Base-by-base conservation (phyloP, 2,329 filamentous ascomycete genomes). In the Ophiostoma montium region DNA sequence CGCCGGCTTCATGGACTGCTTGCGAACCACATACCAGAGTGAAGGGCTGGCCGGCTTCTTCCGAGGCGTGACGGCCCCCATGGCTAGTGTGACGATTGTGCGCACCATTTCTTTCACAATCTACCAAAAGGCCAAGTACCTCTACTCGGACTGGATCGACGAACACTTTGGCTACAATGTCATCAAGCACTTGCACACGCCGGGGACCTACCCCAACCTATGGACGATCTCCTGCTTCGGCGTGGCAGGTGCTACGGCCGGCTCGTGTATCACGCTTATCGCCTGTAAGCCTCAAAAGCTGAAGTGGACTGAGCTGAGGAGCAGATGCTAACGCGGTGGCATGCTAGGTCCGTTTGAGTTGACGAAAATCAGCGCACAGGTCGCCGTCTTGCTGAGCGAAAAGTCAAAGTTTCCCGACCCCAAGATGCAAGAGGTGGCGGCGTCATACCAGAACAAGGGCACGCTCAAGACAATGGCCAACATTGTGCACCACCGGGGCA, bases 361-460 rank as follows among this genome's bases (percentile, higher is more conserved):
- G 63, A 89, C 85, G n/a, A 94, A 94, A 64, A 72, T 92, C 52
- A 89, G 84, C 62, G 85, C 86, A 15, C 86, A 94, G 63, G 83
- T 92, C 18, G 88, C 86, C 2, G 83, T 88, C 11, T 69, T 90
- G 52, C 77, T 89, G 68, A 82, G 82, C 16, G 70, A 74, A 51
- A 70, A 74, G 55, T 70, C 71, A 53, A 67, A 70, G 27, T 63
- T 61, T 4, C 23, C 23, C 42, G 62, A 59, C 9, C 64, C 67
- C 19, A 70, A 74, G 55, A 76, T 71, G 57, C 78, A 74, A 55
- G 72, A 71, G 12, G 72, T 82, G 46, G 78, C 78, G 19, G 67
- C 75, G 49, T 86, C 80, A 63, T 86, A 87, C 60, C 79, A 84
- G 62, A 84, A 86, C 58, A 82, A 87, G 63, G 84, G 84, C 33